Evolutionary conservation across 495 filamentous ascomycete genomes (phyloP).

Genomic region (Hyaloscypha hepaticicola): DNA sequence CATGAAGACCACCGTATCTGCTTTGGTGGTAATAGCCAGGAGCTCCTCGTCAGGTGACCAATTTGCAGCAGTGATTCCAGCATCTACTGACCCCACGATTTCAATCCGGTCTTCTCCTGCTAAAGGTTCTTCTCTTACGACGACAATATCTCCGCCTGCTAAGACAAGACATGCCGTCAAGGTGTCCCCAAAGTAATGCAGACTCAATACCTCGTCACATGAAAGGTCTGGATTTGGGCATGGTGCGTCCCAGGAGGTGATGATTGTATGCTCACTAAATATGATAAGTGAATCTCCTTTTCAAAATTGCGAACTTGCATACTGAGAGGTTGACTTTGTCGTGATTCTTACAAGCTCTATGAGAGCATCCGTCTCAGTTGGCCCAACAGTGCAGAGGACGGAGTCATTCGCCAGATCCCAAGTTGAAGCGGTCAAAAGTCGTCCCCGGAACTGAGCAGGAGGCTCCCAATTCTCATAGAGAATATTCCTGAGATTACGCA

Average conservation of each 20-base stretch:
- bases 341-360: constrained; percentile 65
- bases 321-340: constrained; percentile 33
- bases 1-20: constrained; percentile 85
- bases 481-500: constrained; percentile 80
- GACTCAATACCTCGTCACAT: constrained; percentile 67
- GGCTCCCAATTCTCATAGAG: constrained; percentile 57
- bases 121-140: constrained; percentile 75
- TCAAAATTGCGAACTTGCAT: background rate
- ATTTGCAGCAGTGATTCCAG: constrained; percentile 81
- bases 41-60: constrained; percentile 98
- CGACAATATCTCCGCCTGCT: constrained; percentile 86
- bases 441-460: constrained; percentile 46
- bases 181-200: constrained; percentile 84
- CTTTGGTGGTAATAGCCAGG: constrained; percentile 75
- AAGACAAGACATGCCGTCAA: constrained; percentile 75
- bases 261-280: constrained; percentile 41
- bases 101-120: constrained; percentile 75
- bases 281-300: constrained; percentile 8
- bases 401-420: constrained; percentile 76
- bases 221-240: constrained; percentile 66
- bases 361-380: constrained; percentile 56
- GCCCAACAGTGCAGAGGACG: constrained; percentile 73
- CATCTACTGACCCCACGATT: constrained; percentile 90
- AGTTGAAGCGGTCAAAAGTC: constrained; percentile 65
- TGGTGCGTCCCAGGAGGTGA: constrained; percentile 86